These are phyloP conservation scores for Daldinia loculata DNA, from an alignment of 495 filamentous ascomycete species.

Conservation along the genomic window DNA sequence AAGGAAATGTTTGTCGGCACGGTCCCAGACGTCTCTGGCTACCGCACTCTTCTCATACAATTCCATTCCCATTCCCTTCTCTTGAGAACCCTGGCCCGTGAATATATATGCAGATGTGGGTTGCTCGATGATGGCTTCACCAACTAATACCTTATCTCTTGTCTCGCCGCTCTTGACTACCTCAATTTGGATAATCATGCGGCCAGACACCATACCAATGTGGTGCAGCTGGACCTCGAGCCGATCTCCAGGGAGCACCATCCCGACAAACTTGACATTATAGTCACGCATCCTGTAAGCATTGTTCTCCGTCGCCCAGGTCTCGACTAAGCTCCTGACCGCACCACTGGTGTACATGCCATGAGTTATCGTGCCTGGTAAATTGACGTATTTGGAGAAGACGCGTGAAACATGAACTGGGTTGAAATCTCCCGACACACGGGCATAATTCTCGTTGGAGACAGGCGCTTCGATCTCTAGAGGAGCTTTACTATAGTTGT, in stretches of 20 bases:
- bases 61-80: conserved; percentile 95
- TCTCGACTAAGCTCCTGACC: conserved; percentile 85
- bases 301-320: conserved; percentile 93
- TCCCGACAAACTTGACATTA: conserved; percentile 81
- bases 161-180: conserved; percentile 75
- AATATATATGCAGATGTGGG: conserved; percentile 87
- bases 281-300: conserved; percentile 86
- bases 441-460: conserved; percentile 87
- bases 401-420: conserved; percentile 88
- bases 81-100: conserved; percentile 88
- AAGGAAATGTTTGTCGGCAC: conserved; percentile 87
- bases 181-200: conserved; percentile 90
- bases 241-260: conserved; percentile 87
- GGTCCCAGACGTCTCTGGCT: conserved; percentile 87
- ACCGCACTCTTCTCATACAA: conserved; percentile 82
- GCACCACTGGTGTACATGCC: conserved; percentile 93
- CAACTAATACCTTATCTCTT: conserved; percentile 82
- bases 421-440: conserved; percentile 89
- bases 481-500: conserved; percentile 74
- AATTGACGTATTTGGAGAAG: conserved; percentile 82
- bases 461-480: conserved; percentile 79
- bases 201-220: conserved; percentile 85
- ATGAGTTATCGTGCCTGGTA: conserved; percentile 87
- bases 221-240: conserved; percentile 85
- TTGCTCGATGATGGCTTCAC: conserved; percentile 89